Conservation (phyloP, 768 basidiomycete species). For the Dioszegia aurantiaca region DNA sequence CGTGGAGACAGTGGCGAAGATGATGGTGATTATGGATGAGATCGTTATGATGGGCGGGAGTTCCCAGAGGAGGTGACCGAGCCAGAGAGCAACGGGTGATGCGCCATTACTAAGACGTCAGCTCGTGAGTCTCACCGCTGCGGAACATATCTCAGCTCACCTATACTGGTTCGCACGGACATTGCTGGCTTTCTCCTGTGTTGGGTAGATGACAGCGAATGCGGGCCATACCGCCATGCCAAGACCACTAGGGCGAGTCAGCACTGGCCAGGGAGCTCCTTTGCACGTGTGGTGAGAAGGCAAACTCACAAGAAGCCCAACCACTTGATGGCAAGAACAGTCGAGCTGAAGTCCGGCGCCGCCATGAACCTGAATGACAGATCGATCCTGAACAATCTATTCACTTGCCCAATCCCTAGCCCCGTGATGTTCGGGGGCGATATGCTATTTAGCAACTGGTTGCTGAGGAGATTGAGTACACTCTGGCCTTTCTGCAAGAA, state of each 20-base stretch:
- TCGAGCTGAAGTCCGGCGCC: slow-evolving; percentile 53
- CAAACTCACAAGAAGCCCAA: slow-evolving; percentile 64
- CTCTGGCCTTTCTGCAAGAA: slow-evolving; percentile 62
- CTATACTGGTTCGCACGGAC: slow-evolving; percentile 80
- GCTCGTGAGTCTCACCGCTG: background rate
- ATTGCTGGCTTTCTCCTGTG: slow-evolving; percentile 64
- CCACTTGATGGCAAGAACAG: slow-evolving; percentile 68
- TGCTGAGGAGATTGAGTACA: slow-evolving; percentile 67
- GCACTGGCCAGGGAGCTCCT: background rate
- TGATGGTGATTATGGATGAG: slow-evolving; percentile 63
- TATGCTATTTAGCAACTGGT: slow-evolving; percentile 62
- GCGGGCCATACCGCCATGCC: slow-evolving; percentile 71
- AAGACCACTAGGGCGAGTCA: slow-evolving; percentile 17
- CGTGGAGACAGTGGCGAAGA: slow-evolving; percentile 61
- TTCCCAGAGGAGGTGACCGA: slow-evolving; percentile 76
- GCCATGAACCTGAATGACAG: slow-evolving; percentile 64
- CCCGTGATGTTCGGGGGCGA: slow-evolving; percentile 39
- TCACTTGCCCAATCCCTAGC: slow-evolving; percentile 37
- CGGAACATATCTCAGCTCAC: slow-evolving; percentile 55
- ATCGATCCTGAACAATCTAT: slow-evolving; percentile 56
- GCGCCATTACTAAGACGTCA: slow-evolving; percentile 28
- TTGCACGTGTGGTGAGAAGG: slow-evolving; percentile 29
- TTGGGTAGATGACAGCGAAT: slow-evolving; percentile 74
- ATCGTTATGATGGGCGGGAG: slow-evolving; percentile 61
- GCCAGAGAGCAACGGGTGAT: slow-evolving; percentile 57